Base-by-base conservation (phyloP, 805 yeast species). In the Saturnispora besseyi region DNA sequence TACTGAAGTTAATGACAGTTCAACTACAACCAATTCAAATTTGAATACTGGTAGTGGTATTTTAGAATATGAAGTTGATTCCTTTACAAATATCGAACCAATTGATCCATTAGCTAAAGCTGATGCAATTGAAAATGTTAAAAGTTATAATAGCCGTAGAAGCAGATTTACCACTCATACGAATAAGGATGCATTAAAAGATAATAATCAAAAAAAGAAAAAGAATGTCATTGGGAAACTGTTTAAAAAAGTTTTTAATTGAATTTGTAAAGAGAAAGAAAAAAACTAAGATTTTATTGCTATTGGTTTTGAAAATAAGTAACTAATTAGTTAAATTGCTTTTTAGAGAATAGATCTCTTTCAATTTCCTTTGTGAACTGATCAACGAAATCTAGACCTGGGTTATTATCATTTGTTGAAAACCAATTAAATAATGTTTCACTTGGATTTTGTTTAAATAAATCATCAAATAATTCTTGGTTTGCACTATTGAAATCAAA, bases 311-410 rank as follows among this genome's bases (percentile, higher is more conserved):
- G 21, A 18, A 36, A 34, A 43, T 12, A 22, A 9, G 24, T 12
- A 18, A 10, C 18, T 24, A 24, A 29, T 9, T 22, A 43, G 12
- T 12, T 38, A 8, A 24, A 24, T 24, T 30, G 18, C 34, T 46
- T 41, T 30, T 47, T 43, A 21, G 41, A 30, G 15, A 75, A 47
- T 50, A 78, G 74, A 52, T 81, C 87, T 56, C 79, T 82, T 60
- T 84, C 91, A 40, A 84, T 76, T 77, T 83, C 81, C 60, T 82
- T 87, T 0, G 91, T 84, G 82, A 89, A 84, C 2, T 87, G 87
- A 36, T 82, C 90, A 29, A 82, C 83, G 55, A 78, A 78, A 49
- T 77, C 81, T 44, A 78, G 60, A 13, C 83, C 83, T 22, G 77
- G 71, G 42, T 73, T 70, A 46, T 70, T 75, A 41, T 54, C 52